Evolutionary conservation across 225 moss, liverwort and hornwort genomes (phyloP).

Genomic region (Sphagnum contortum): DNA sequence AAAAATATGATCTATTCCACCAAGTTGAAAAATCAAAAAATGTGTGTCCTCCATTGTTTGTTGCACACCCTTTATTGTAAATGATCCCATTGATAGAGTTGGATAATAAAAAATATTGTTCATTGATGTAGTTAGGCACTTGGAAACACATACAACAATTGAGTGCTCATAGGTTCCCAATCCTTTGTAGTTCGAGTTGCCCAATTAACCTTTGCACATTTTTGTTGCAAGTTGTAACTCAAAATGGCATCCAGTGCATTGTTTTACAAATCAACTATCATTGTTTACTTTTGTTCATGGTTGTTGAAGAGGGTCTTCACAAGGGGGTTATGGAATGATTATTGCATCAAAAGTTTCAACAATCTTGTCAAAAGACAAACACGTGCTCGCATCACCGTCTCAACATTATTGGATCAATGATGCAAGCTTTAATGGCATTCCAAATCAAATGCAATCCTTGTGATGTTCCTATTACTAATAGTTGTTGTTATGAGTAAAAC

Average conservation of each 20-base stretch:
- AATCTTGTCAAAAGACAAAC: constrained; percentile 46
- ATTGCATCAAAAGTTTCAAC: constrained; percentile 24
- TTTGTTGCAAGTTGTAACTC: constrained; percentile 36
- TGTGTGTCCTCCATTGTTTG: constrained; percentile 66
- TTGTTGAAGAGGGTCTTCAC: constrained; percentile 8
- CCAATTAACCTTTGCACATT: constrained; percentile 44
- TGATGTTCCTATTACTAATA: constrained; percentile 47
- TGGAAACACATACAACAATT: constrained; percentile 9
- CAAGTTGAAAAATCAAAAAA: constrained; percentile 33
- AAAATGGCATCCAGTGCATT: constrained; percentile 26
- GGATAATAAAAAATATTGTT: constrained; percentile 26
- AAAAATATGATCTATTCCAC: constrained; percentile 29
- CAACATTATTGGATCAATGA: constrained; percentile 46
- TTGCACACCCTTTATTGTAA: constrained; percentile 50
- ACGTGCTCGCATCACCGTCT: constrained; percentile 30
- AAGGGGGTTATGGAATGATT: too few relatives aligned
- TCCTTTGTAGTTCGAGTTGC: constrained; percentile 29
- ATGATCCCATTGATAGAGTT: constrained; percentile 41
- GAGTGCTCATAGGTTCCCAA: constrained; percentile 7
- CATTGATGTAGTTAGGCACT: constrained; percentile 16
- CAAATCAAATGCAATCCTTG: constrained; percentile 41
- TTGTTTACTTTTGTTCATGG: constrained; percentile 1
- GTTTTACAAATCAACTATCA: constrained; percentile 4
- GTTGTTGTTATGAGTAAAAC: constrained; percentile 65
- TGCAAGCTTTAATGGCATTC: constrained; percentile 18